These are phyloP conservation scores for Xylariaceae sp. DNA, from an alignment of 2,329 filamentous ascomycete species.

Conservation along the genomic window DNA sequence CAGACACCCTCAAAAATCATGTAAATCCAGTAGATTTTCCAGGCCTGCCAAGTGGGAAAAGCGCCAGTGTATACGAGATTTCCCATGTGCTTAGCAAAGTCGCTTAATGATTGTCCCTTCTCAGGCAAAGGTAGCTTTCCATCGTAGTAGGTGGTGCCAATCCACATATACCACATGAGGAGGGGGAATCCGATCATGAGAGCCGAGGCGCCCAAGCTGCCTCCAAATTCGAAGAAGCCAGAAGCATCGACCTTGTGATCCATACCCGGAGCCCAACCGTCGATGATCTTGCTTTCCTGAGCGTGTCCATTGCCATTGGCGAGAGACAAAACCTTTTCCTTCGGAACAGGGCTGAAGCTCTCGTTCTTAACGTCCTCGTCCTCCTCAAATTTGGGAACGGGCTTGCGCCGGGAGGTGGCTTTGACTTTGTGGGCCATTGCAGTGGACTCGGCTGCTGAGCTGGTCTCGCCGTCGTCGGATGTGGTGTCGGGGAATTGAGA, in stretches of 20 bases:
- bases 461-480: constrained; percentile 50
- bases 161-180: constrained; percentile 99
- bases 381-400: constrained; percentile 49
- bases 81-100: constrained; percentile 71
- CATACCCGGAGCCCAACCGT: constrained; percentile 58
- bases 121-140: constrained; percentile 72
- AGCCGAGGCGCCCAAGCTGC: constrained; percentile 70
- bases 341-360: constrained; percentile 29
- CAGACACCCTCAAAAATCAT: constrained; percentile 79
- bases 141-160: constrained; percentile 88
- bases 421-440: constrained; percentile 24
- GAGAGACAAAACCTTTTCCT: constrained; percentile 22
- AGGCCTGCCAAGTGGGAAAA: constrained; percentile 78
- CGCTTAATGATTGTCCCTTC: constrained; percentile 62
- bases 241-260: constrained; percentile 64
- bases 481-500: constrained; percentile 45
- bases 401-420: constrained; percentile 44
- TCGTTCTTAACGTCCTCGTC: constrained; percentile 35
- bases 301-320: constrained; percentile 26
- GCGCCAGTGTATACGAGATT: constrained; percentile 77
- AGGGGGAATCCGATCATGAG: constrained; percentile 94
- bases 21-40: constrained; percentile 93
- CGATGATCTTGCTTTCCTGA: constrained; percentile 38
- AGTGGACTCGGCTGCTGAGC: constrained; percentile 44
- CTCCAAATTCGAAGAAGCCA: constrained; percentile 79